These are phyloP conservation scores for Aspergillus sp. DNA, from an alignment of 2,329 filamentous ascomycete species.

Conservation along the genomic window DNA sequence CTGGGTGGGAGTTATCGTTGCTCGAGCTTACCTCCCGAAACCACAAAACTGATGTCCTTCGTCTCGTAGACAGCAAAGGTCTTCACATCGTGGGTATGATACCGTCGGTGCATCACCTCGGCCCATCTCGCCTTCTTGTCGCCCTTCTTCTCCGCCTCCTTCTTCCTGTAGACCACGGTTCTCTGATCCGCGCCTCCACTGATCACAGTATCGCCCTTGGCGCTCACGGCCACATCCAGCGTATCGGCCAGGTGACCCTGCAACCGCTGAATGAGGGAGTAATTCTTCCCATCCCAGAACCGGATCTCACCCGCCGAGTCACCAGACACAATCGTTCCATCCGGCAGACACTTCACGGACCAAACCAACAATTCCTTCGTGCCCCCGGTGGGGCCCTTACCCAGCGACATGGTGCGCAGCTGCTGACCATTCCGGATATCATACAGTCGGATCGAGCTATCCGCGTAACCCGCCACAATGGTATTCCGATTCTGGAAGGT, in stretches of 20 bases:
- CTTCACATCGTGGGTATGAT: slow-evolving; percentile 94
- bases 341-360: slow-evolving; percentile 84
- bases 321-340: slow-evolving; percentile 88
- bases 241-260: slow-evolving; percentile 88
- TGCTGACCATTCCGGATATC: slow-evolving; percentile 77
- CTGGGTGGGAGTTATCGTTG: too few relatives aligned
- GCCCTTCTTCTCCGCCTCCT: slow-evolving; percentile 47
- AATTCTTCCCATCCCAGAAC: slow-evolving; percentile 92
- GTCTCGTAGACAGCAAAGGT: slow-evolving; percentile 88
- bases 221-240: slow-evolving; percentile 78
- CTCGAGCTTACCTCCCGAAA: slow-evolving; percentile 72
- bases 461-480: slow-evolving; percentile 89
- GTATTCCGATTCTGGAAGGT: slow-evolving; percentile 82
- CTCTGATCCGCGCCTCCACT: slow-evolving; percentile 90
- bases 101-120: slow-evolving; percentile 80
- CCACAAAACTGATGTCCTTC: slow-evolving; percentile 76
- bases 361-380: slow-evolving; percentile 87
- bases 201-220: slow-evolving; percentile 77
- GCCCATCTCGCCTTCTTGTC: slow-evolving; percentile 68
- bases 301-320: slow-evolving; percentile 92
- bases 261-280: slow-evolving; percentile 81
- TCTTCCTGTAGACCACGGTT: slow-evolving; percentile 77
- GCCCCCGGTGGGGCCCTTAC: slow-evolving; percentile 72
- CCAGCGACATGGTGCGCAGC: slow-evolving; percentile 80
- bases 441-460: slow-evolving; percentile 90